Percentiles rank a stretch among this genome's conserved stretches.
phyloP scores from a whole-genome alignment of 768 basidiomycete genomes.

The Gymnopilus dilepis region DNA sequence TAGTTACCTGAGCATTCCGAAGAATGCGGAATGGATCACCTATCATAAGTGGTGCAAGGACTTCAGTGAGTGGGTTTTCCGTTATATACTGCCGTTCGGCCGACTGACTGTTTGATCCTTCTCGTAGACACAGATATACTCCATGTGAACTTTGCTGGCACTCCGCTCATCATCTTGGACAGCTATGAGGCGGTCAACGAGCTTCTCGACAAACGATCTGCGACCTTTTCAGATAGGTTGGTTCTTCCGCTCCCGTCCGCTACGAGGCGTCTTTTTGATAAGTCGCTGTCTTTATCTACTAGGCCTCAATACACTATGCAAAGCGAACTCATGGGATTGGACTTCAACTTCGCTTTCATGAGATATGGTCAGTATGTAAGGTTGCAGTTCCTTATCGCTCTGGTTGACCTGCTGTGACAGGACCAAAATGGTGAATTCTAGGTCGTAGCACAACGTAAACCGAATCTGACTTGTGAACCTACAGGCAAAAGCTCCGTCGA shows the following conservation, averaged over 20 bases:
- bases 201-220: slow-evolving; percentile 47
- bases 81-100: not conserved
- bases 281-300: not conserved
- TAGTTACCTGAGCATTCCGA: slow-evolving; percentile 27
- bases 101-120: not conserved
- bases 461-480: slow-evolving; percentile 11
- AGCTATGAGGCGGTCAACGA: slow-evolving; percentile 42
- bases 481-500: slow-evolving; percentile 18
- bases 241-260: not conserved
- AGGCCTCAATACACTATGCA: slow-evolving; percentile 28
- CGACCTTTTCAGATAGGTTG: slow-evolving; percentile 34
- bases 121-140: slow-evolving; percentile 35
- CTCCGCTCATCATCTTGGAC: slow-evolving; percentile 38
- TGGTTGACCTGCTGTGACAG: slow-evolving; percentile 9
- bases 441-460: slow-evolving; percentile 19
- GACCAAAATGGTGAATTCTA: slow-evolving; percentile 26
- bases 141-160: slow-evolving; percentile 32
- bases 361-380: slow-evolving; percentile 20
- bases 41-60: slow-evolving; percentile 29
- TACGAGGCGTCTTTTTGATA: not conserved
- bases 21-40: slow-evolving; percentile 26
- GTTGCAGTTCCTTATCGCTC: slow-evolving; percentile 26
- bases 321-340: slow-evolving; percentile 31
- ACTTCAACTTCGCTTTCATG: slow-evolving; percentile 27
- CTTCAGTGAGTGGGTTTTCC: slow-evolving; percentile 13